Evolutionary conservation across 768 basidiomycete genomes (phyloP).

Genomic region (Pulveroboletus sp.): DNA sequence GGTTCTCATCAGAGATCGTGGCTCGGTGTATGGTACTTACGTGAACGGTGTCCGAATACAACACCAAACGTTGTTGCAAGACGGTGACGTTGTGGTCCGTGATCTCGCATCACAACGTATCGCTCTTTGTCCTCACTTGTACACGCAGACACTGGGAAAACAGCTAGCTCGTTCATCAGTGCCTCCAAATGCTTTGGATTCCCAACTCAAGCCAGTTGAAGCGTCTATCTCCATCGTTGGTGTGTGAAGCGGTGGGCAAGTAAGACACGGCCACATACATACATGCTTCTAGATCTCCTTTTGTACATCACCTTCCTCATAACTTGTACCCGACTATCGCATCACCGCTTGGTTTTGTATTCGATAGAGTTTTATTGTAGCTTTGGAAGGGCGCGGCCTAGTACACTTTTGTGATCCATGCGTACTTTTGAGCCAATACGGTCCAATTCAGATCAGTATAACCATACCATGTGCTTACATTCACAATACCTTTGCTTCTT

Average conservation of each 20-base stretch:
- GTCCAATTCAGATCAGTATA: too few species aligned
- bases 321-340: not conserved
- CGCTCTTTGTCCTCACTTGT: constrained; percentile 7
- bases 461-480: too few species aligned
- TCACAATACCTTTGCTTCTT: too few species aligned
- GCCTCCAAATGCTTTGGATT: constrained; percentile 37
- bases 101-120: not conserved
- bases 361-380: not conserved
- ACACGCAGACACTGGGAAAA: constrained; percentile 37
- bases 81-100: constrained; percentile 44
- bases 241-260: constrained; percentile 13
- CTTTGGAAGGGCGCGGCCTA: too few species aligned
- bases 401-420: too few species aligned
- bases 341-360: constrained; percentile 2
- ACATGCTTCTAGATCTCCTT: not conserved
- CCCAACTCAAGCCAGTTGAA: constrained; percentile 43
- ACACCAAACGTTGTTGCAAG: constrained; percentile 33
- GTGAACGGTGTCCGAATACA: constrained; percentile 42
- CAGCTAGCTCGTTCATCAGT: constrained; percentile 35
- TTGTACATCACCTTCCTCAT: not conserved
- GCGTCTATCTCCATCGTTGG: constrained; percentile 37
- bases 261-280: not conserved
- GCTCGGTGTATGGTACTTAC: constrained; percentile 44
- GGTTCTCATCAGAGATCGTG: constrained; percentile 45
- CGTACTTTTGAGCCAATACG: too few species aligned